Evolutionary conservation across 345 rosid genomes (phyloP).

Genomic region (Anacardium occidentale): DNA sequence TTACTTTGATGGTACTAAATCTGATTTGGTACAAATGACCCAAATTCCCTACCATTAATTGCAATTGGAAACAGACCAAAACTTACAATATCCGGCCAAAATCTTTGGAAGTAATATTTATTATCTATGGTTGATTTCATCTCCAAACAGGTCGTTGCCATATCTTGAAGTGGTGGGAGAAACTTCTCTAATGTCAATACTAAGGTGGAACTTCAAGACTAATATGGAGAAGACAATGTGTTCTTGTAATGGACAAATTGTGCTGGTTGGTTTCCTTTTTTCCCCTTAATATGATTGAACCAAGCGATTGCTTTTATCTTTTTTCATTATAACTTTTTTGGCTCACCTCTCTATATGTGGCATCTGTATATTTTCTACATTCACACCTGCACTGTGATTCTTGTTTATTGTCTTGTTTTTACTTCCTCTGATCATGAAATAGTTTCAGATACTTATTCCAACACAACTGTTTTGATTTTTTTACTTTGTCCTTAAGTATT

Average conservation of each 20-base stretch:
- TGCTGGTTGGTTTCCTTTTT: constrained; percentile 48
- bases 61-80: not conserved
- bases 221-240: constrained; percentile 64
- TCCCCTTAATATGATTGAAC: not conserved
- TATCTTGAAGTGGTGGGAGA: constrained; percentile 66
- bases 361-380: not conserved
- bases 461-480: not conserved
- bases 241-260: constrained; percentile 55
- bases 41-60: not conserved
- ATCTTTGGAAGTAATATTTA: constrained; percentile 5
- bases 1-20: constrained; percentile 7
- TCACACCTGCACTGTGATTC: too few species aligned
- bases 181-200: constrained; percentile 59
- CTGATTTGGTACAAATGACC: not conserved
- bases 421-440: too few species aligned
- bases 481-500: not conserved
- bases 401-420: too few species aligned
- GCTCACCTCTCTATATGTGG: not conserved
- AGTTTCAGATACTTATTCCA: too few species aligned
- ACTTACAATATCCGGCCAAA: not conserved
- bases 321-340: not conserved
- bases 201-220: constrained; percentile 75
- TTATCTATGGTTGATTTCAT: constrained; percentile 11
- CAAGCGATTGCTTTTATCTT: not conserved
- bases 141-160: constrained; percentile 68